Percentiles rank a stretch among this genome's conserved stretches.
phyloP scores from a whole-genome alignment of 2,329 filamentous ascomycete species.

The Berkeleyomyces rouxiae region DNA sequence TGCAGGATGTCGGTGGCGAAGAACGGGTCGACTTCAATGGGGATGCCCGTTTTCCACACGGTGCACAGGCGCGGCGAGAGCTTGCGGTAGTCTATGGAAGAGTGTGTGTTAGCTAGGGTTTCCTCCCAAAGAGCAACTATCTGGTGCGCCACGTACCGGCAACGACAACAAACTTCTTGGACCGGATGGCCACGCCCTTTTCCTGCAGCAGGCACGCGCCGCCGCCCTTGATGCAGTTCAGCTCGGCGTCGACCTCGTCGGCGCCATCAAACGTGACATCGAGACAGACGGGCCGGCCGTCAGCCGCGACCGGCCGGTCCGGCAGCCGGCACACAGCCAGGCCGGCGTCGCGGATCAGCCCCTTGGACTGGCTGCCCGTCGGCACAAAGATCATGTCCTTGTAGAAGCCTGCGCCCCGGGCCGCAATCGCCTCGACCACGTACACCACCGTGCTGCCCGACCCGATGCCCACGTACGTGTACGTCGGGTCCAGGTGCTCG shows the following conservation, averaged over 20 bases:
- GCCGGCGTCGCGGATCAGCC: constrained; percentile 66
- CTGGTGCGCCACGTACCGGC: constrained; percentile 40
- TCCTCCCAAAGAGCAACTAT: not conserved
- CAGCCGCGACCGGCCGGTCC: constrained; percentile 43
- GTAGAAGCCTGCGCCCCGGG: constrained; percentile 37
- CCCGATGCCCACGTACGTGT: constrained; percentile 59
- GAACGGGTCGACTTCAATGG: constrained; percentile 83
- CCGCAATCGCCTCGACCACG: constrained; percentile 65
- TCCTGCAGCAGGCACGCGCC: constrained; percentile 97
- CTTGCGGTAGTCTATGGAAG: constrained; percentile 66
- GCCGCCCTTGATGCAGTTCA: constrained; percentile 96
- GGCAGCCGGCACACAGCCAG: constrained; percentile 65
- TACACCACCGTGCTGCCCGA: constrained; percentile 71
- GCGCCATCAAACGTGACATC: constrained; percentile 94
- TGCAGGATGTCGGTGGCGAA: constrained; percentile 61
- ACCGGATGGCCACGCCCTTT: constrained; percentile 77
- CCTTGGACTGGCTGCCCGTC: constrained; percentile 79
- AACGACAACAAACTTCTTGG: constrained; percentile 75
- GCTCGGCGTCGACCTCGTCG: constrained; percentile 84
- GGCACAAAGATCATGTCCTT: constrained; percentile 68
- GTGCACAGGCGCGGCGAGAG: constrained; percentile 57
- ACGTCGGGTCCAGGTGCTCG: constrained; percentile 48
- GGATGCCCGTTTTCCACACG: constrained; percentile 61
- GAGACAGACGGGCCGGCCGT: constrained; percentile 34
- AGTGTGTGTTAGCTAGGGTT: not conserved